Conservation (phyloP, 257 asterid genomes). For the Primulina eburnea region DNA sequence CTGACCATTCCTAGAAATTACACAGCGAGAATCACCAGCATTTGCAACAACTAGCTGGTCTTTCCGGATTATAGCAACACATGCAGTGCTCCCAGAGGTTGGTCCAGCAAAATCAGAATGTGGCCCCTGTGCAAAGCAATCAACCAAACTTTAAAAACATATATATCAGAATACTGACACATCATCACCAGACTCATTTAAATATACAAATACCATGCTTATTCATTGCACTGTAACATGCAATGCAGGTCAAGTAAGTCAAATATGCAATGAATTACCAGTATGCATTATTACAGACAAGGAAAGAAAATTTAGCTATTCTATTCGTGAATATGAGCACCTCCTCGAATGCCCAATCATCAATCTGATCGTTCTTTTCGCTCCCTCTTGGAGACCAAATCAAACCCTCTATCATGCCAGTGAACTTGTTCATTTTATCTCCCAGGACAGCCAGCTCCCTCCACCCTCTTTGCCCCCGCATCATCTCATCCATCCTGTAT, state of each 20-base stretch:
- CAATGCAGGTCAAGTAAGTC: not conserved
- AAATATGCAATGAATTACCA: not conserved
- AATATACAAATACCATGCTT: not conserved
- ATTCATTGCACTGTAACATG: constrained; percentile 1
- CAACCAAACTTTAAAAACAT: constrained; percentile 12
- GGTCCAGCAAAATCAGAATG: constrained; percentile 97
- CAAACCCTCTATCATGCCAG: constrained; percentile 93
- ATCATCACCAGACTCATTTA: not conserved
- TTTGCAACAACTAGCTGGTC: constrained; percentile 85
- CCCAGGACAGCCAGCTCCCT: constrained; percentile 93
- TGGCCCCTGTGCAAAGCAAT: constrained; percentile 63
- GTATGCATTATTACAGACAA: not conserved
- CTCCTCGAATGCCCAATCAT: constrained; percentile 99
- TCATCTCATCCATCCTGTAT: constrained; percentile 99
- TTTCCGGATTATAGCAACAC: constrained; percentile 79
- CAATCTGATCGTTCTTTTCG: constrained; percentile 67
- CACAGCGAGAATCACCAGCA: constrained; percentile 99
- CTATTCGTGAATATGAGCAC: constrained; percentile 34
- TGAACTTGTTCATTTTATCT: constrained; percentile 79
- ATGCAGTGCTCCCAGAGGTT: constrained; percentile 92
- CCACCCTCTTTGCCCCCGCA: constrained; percentile 99
- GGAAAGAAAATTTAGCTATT: constrained; percentile 9
- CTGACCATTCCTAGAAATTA: constrained; percentile 96
- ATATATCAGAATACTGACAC: not conserved
- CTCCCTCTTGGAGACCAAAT: constrained; percentile 90